Base-by-base conservation (phyloP, 192 early-diverging fungal genomes). In the Entomortierella chlamydospora region DNA sequence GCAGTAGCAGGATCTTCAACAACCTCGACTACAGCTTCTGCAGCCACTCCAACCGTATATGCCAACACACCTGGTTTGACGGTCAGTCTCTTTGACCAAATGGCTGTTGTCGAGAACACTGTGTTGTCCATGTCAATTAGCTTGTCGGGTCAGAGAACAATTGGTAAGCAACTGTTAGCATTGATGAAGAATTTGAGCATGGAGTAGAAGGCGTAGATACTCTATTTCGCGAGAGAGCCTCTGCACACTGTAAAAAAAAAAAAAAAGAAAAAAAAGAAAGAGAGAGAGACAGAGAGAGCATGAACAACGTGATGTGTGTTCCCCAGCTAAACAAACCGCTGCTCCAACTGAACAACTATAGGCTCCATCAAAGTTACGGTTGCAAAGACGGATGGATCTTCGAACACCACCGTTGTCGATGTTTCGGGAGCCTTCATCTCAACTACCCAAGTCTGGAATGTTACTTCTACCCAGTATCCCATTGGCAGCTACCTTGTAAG, bases 11-110 rank as follows among this genome's bases (percentile, higher is more conserved):
- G 5, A 37, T 7, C 34, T 37, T 37, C 34, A 10, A 37, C 34
- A 37, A 7, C 22, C 29, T 9, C 41, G 3, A 10, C 72, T 10
- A n/a, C 64, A 11, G 72, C 61, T 0, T 28, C 72, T 8, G 51
- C 64, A 1, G 51, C 74, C 18, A 31, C 59, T 2, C 52, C 7
- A 13, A 58, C 74, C 5, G 6, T 29, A 4, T 78, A 64, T 34
- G 29, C 59, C 28, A 78, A 78, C 57, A 78, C 74, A 5, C 61
- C 67, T 13, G 74, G 74, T 22, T 50, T 78, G 25, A 23, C 26
- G 22, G 56, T 78, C 28, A 25, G 60, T 2, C 47, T 55, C 26
- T 70, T 26, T 49, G 34, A 53, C 25, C 67, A 67, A 33, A 64
- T 78, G 67, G 0, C 59, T 10, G 33, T 78, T 20, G 34, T 25